Base-by-base conservation (phyloP, 2,329 filamentous ascomycete species). In the Calonectria pauciramosa region DNA sequence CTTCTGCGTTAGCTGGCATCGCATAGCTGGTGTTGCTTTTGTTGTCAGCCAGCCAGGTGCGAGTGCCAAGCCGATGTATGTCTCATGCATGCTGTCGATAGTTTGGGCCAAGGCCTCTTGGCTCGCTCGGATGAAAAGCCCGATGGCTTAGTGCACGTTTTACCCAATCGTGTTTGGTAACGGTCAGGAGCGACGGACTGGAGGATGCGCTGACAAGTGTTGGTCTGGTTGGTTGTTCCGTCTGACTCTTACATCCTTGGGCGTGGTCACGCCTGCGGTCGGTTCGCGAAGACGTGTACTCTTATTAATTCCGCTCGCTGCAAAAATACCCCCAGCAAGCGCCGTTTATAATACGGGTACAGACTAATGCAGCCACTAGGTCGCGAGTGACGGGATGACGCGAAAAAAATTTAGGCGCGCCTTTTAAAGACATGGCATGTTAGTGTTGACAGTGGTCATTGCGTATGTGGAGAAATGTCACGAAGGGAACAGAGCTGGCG, bases 361-460 rank as follows among this genome's bases (percentile, higher is more conserved):
- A 13, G 28, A 16, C 41, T 65, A 65, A 49, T 65, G 60, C 60
- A 49, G 60, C 60, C 60, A 65, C 60, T 10, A 11, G 60, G 41
- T 10, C 20, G 20, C 5, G 30, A 49, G 23, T 65, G 26, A 34
- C 38, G 60, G 60, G 60, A 65, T 65, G 60, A 65, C 38, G 60
- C 32, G 60, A 49, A 49, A 49, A 65, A 18, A 63, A 32, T 11
- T 23, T 28, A 49, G 60, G 60, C 60, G 60, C 60, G 60, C 60
- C 60, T 65, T 65, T 44, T n/a, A 26, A 65, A 38, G 60, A 65
- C 60, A 65, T 65, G 60, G 41, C 28, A 49, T 47, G 56, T 38
- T 44, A 41, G 56, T 28, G 56, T 26, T 23, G 44, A 47, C 56
- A 28, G 30, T 63, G 56, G 56, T 38, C 56, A 63, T 38, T 20